Percentiles rank a stretch among this genome's conserved stretches.
Evolutionary conservation across 805 yeast species (phyloP).

Genomic region (Metschnikowia orientalis): DNA sequence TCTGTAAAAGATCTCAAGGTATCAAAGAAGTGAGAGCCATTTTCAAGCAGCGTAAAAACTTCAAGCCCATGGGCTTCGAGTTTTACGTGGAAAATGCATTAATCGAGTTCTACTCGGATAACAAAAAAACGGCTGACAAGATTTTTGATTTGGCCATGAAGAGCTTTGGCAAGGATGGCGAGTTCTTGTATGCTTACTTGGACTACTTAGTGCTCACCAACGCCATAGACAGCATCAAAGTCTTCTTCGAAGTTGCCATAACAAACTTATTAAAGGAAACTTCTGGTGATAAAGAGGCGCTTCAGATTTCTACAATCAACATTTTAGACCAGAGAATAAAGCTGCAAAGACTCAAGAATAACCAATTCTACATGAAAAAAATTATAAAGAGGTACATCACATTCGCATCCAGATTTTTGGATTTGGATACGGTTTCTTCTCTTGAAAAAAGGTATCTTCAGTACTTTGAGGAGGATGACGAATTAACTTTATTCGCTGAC

Average conservation of each 20-base stretch:
- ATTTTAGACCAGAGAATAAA: constrained; percentile 13
- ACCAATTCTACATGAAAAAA: constrained; percentile 26
- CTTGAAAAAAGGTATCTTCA: constrained; percentile 65
- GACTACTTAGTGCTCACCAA: constrained; percentile 64
- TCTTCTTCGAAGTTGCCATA: constrained; percentile 74
- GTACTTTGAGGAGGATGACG: constrained; percentile 58
- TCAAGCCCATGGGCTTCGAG: constrained; percentile 61
- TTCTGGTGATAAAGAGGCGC: constrained; percentile 17
- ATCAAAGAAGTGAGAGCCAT: constrained; percentile 67
- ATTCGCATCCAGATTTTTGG: constrained; percentile 69
- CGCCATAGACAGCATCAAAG: constrained; percentile 72
- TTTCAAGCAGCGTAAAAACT: constrained; percentile 60
- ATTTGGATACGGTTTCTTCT: constrained; percentile 58
- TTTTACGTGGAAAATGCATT: constrained; percentile 78
- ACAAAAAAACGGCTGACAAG: constrained; percentile 63
- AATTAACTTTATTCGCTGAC: constrained; percentile 33
- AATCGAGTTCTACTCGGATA: constrained; percentile 69
- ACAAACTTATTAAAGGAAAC: constrained; percentile 45
- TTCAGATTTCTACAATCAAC: constrained; percentile 14
- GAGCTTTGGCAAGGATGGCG: constrained; percentile 48
- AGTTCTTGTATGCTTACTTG: constrained; percentile 64
- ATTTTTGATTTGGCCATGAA: constrained; percentile 79
- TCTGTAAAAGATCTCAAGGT: constrained; percentile 64
- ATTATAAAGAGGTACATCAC: constrained; percentile 48
- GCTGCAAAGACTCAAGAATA: constrained; percentile 17